Percentiles rank a stretch among this genome's conserved stretches.
These are phyloP conservation scores for barrel medic (Medicago truncatula) DNA, from an alignment of 306 rosid species.

Conservation along the genomic window DNA sequence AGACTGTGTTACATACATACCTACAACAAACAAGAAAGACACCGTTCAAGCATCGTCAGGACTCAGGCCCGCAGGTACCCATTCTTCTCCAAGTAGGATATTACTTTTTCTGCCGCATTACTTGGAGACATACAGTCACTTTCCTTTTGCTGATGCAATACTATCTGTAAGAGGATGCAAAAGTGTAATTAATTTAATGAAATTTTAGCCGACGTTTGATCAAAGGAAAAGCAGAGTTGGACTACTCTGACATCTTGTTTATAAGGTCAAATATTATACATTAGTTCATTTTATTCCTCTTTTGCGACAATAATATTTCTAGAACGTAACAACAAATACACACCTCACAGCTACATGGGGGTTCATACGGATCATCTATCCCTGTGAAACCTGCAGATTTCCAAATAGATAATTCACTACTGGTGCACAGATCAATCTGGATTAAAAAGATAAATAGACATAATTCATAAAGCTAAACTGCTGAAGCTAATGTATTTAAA, in stretches of 20 bases:
- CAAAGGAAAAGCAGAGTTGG: not conserved
- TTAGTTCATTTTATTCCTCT: conserved; percentile 25
- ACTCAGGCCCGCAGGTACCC: conserved; percentile 71
- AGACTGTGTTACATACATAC: conserved; percentile 13
- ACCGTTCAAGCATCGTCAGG: conserved; percentile 48
- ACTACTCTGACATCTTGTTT: not conserved
- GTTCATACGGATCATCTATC: conserved; percentile 87
- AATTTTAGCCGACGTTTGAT: conserved; percentile 20
- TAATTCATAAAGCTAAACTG: not conserved
- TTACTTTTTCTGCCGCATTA: conserved; percentile 63
- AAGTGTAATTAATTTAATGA: conserved; percentile 5
- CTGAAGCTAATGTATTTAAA: conserved; percentile 14
- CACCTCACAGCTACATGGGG: conserved; percentile 79
- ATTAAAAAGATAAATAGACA: conserved; percentile 2
- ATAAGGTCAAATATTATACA: conserved; percentile 5
- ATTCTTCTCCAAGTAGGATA: conserved; percentile 74
- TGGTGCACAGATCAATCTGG: not conserved
- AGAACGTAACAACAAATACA: conserved; percentile 37
- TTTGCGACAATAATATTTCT: not conserved
- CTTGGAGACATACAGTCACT: conserved; percentile 54
- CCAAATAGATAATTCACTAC: conserved; percentile 38
- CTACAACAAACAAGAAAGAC: conserved; percentile 28
- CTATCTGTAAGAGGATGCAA: conserved; percentile 59
- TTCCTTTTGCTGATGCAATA: conserved; percentile 64
- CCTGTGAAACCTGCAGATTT: conserved; percentile 85